Evolutionary conservation across 768 basidiomycete genomes (phyloP).

Genomic region (Leccinum longicurvipes): DNA sequence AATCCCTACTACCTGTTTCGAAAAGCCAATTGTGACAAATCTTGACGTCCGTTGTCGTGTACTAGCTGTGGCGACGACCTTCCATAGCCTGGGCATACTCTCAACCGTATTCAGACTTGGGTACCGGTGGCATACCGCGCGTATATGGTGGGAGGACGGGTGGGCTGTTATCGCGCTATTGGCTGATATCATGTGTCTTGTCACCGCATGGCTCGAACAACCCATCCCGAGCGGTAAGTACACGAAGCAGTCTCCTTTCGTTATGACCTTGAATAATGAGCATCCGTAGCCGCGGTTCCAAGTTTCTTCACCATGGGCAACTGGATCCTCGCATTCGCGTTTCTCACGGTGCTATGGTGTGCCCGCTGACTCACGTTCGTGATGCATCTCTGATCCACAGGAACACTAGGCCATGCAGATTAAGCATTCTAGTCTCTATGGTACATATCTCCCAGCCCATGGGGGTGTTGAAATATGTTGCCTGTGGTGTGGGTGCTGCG

Average conservation of each 20-base stretch:
- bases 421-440: neutral
- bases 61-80: neutral
- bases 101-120: conserved; percentile 2
- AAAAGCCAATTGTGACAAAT: neutral
- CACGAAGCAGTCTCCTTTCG: neutral
- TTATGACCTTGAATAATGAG: neutral
- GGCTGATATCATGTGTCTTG: conserved; percentile 1
- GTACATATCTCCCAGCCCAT: neutral
- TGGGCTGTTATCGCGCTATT: neutral
- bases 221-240: neutral
- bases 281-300: neutral
- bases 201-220: neutral
- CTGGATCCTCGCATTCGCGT: neutral
- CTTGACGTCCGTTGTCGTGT: no score
- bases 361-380: neutral
- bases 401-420: neutral
- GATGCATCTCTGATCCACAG: neutral
- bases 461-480: neutral
- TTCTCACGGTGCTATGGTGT: conserved; percentile 3
- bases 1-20: neutral
- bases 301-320: neutral
- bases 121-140: neutral
- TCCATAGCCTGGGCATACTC: neutral
- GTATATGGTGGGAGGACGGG: neutral
- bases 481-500: neutral